Evolutionary conservation across 78 protist species (phyloP).

Genomic region (Dictyostelium firmibasis): DNA sequence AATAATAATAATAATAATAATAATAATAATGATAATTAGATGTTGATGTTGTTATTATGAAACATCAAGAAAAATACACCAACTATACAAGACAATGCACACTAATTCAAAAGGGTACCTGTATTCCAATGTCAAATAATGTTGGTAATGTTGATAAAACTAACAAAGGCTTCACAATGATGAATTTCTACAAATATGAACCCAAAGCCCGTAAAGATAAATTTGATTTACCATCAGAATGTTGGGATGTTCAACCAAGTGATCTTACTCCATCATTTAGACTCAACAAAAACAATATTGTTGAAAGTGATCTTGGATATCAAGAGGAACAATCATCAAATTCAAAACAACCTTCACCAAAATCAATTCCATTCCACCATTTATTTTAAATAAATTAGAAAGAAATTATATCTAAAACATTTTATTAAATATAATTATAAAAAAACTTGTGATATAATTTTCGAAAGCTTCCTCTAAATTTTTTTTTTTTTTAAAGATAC

Average conservation of each 20-base stretch:
- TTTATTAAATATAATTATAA: too few species aligned
- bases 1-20: too few species aligned
- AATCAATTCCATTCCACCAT: background rate
- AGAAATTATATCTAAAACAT: too few species aligned
- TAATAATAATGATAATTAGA: too few species aligned
- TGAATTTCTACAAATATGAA: slow-evolving; percentile 10
- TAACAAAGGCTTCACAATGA: background rate
- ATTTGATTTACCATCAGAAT: background rate
- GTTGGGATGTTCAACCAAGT: background rate
- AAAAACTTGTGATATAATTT: too few species aligned
- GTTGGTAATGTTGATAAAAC: background rate
- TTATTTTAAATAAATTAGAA: background rate
- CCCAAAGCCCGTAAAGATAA: background rate
- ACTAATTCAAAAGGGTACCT: background rate
- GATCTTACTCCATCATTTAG: background rate
- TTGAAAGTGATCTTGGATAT: background rate
- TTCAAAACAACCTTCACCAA: background rate
- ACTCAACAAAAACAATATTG: background rate
- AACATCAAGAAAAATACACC: background rate
- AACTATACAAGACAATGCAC: background rate
- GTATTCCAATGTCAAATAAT: background rate
- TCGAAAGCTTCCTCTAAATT: too few species aligned
- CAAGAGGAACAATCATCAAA: background rate
- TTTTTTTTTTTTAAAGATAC: too few species aligned
- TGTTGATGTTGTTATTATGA: background rate